phyloP scores from a whole-genome alignment of 129 eudicot species.

The Centrapalus pauciflorus region DNA sequence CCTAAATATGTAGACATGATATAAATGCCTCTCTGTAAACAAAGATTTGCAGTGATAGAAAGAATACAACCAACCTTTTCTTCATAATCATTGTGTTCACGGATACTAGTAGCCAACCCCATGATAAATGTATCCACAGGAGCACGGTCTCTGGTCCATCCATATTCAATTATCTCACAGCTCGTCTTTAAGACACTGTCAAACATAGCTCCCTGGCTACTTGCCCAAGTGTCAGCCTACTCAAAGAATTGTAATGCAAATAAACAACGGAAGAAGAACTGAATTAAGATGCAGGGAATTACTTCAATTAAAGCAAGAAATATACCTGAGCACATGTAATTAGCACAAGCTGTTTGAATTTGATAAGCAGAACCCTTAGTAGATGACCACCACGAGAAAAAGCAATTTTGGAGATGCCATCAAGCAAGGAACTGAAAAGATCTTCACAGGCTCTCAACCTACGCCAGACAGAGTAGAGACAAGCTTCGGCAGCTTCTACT shows the following conservation, averaged over 20 bases:
- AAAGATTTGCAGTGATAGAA: not conserved
- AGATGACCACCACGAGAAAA: conserved; percentile 82
- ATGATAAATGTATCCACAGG: conserved; percentile 91
- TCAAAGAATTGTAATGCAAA: conserved; percentile 13
- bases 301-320: conserved; percentile 1
- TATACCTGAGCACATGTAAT: conserved; percentile 82
- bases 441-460: conserved; percentile 90
- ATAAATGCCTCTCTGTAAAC: not conserved
- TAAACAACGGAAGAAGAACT: not conserved
- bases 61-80: conserved; percentile 74
- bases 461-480: conserved; percentile 83
- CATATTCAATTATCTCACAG: conserved; percentile 87
- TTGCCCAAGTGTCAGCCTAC: conserved; percentile 71
- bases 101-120: conserved; percentile 84
- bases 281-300: not conserved
- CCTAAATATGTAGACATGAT: not conserved
- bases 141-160: conserved; percentile 89
- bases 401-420: conserved; percentile 90
- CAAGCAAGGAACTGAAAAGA: conserved; percentile 74
- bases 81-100: conserved; percentile 83
- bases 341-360: conserved; percentile 84
- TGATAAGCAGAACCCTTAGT: conserved; percentile 78
- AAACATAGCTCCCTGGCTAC: conserved; percentile 82
- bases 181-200: conserved; percentile 72
- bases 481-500: conserved; percentile 90